A percentile compares a stretch with the other conserved stretches of the same genome.
These are phyloP conservation scores for Pichia sp. DNA, from an alignment of 1,139 yeast species.

Conservation along the genomic window DNA sequence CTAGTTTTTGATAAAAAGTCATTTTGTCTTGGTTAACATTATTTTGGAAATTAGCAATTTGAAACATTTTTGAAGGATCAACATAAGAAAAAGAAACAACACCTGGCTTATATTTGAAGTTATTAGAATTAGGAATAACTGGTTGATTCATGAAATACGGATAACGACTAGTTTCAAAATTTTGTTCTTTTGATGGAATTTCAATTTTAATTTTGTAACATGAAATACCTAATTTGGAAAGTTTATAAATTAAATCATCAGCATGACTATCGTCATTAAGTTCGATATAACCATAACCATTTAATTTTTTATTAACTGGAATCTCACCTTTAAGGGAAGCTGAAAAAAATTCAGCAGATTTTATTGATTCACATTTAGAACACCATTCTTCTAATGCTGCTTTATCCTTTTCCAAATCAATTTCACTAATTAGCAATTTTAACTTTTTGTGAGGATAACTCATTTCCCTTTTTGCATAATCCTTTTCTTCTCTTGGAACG, in stretches of 20 bases:
- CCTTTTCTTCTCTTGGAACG: slow-evolving; percentile 29
- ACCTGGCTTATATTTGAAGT: slow-evolving; percentile 1
- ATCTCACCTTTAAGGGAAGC: slow-evolving; percentile 13
- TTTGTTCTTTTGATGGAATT: slow-evolving; percentile 13
- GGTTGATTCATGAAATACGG: slow-evolving; percentile 11
- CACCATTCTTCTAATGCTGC: slow-evolving; percentile 23
- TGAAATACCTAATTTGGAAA: slow-evolving; percentile 19
- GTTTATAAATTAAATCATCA: slow-evolving; percentile 19
- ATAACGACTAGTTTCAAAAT: slow-evolving; percentile 12
- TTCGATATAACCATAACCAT: slow-evolving; percentile 29
- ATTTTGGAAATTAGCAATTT: slow-evolving; percentile 24
- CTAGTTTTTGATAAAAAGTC: slow-evolving; percentile 6
- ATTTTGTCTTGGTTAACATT: slow-evolving; percentile 20
- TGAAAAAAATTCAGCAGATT: slow-evolving; percentile 25
- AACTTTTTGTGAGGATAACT: slow-evolving; percentile 17
- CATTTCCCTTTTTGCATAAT: slow-evolving; percentile 20
- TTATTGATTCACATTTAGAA: slow-evolving; percentile 21
- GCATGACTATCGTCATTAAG: slow-evolving; percentile 24
- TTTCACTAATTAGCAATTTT: slow-evolving; percentile 24
- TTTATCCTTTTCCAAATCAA: slow-evolving; percentile 21
- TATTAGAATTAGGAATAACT: neutral
- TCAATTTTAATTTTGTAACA: slow-evolving; percentile 28
- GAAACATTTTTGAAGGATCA: slow-evolving; percentile 25
- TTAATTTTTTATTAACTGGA: slow-evolving; percentile 11
- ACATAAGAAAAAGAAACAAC: slow-evolving; percentile 22